Evolutionary conservation across 352 stramenopile genomes (phyloP).

Genomic region (Phytopythium oedochilum): DNA sequence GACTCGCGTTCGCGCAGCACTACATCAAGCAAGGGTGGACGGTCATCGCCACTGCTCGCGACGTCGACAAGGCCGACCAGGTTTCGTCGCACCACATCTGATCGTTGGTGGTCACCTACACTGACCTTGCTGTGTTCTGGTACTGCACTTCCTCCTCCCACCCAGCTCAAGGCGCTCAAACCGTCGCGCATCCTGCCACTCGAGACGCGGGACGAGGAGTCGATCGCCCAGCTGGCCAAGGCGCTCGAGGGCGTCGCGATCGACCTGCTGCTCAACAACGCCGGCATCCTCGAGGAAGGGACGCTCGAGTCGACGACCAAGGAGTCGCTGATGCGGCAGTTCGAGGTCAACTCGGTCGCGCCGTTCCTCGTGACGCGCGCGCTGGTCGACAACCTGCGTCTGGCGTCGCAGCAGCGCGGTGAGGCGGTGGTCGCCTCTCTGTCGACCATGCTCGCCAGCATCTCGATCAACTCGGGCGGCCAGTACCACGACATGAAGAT

Average conservation of each 20-base stretch:
- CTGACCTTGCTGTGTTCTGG: not conserved
- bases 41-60: slow-evolving; percentile 42
- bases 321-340: slow-evolving; percentile 28
- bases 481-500: slow-evolving; percentile 9
- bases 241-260: slow-evolving; percentile 24
- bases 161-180: slow-evolving; percentile 16
- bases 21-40: slow-evolving; percentile 41
- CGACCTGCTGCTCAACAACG: slow-evolving; percentile 48
- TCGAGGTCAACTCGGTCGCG: slow-evolving; percentile 44
- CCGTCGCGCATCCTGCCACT: slow-evolving; percentile 26
- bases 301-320: slow-evolving; percentile 22
- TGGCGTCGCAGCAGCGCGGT: slow-evolving; percentile 8
- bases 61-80: slow-evolving; percentile 28
- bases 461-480: slow-evolving; percentile 12
- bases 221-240: slow-evolving; percentile 17
- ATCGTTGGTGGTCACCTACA: too few relatives aligned
- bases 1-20: slow-evolving; percentile 38
- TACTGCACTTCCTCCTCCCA: not conserved
- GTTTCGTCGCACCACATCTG: slow-evolving; percentile 7
- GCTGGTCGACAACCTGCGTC: slow-evolving; percentile 20
- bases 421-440: slow-evolving; percentile 27
- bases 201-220: slow-evolving; percentile 29
- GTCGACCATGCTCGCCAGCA: slow-evolving; percentile 28
- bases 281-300: slow-evolving; percentile 21
- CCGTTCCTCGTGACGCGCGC: slow-evolving; percentile 35